phyloP scores from a whole-genome alignment of 352 stramenopile genomes.

The Aphanomyces cochlioides region DNA sequence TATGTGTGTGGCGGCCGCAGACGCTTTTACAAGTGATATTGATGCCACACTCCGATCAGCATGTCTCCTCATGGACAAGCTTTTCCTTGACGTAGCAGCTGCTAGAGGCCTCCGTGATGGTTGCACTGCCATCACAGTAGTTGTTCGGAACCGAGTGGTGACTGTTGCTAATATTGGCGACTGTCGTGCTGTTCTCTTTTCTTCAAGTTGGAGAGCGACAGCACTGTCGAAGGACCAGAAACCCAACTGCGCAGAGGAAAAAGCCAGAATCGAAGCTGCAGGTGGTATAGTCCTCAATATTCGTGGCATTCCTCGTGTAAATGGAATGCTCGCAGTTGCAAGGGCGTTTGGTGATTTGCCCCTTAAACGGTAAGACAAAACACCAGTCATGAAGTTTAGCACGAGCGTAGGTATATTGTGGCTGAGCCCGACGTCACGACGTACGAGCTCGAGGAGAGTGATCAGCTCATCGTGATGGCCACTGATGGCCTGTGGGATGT shows the following conservation, averaged over 20 bases:
- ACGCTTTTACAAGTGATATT: conserved; percentile 47
- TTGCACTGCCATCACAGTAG: conserved; percentile 54
- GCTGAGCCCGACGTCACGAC: conserved; percentile 57
- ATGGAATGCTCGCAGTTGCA: conserved; percentile 60
- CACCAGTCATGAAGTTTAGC: neutral
- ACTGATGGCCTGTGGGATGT: conserved; percentile 77
- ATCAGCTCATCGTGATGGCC: conserved; percentile 73
- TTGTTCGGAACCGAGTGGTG: conserved; percentile 47
- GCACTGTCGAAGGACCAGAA: conserved; percentile 77
- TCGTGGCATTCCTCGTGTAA: conserved; percentile 66
- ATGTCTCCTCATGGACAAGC: conserved; percentile 59
- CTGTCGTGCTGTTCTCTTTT: conserved; percentile 55
- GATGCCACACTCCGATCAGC: conserved; percentile 40
- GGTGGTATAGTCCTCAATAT: conserved; percentile 73
- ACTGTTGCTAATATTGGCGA: conserved; percentile 77
- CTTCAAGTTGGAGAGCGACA: neutral
- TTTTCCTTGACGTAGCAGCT: conserved; percentile 56
- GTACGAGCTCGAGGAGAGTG: conserved; percentile 44
- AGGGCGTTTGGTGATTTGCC: conserved; percentile 69
- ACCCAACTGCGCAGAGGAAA: conserved; percentile 58
- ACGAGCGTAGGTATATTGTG: conserved; percentile 41
- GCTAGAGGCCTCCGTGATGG: conserved; percentile 52
- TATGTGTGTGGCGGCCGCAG: conserved; percentile 57
- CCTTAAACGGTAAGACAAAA: conserved; percentile 41
- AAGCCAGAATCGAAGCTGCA: conserved; percentile 59